A percentile compares a stretch with the other conserved stretches of the same genome.
Evolutionary conservation across 768 basidiomycete genomes (phyloP).

Genomic region (Mrakia blollopis): DNA sequence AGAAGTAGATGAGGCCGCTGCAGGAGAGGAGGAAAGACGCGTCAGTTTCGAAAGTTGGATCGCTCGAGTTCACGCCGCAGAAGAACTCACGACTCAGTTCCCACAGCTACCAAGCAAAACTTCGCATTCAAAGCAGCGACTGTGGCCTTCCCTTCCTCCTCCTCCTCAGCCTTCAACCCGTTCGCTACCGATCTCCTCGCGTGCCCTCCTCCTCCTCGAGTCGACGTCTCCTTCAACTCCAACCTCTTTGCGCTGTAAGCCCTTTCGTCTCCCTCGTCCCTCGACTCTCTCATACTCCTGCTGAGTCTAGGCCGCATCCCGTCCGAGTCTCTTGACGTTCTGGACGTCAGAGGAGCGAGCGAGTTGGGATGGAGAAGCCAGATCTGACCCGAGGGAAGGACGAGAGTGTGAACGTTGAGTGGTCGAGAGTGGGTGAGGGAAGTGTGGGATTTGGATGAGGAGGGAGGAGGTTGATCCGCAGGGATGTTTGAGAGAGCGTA

Average conservation of each 20-base stretch:
- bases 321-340: background rate
- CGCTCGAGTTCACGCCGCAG: background rate
- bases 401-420: conserved; percentile 15
- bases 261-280: conserved; percentile 4
- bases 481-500: background rate
- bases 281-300: background rate
- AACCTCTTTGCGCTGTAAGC: conserved; percentile 23
- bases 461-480: background rate
- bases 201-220: conserved; percentile 3
- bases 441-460: background rate
- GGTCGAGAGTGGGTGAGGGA: conserved; percentile 14
- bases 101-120: conserved; percentile 78
- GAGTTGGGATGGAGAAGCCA: conserved; percentile 8
- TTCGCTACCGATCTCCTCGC: conserved; percentile 3
- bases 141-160: conserved; percentile 30
- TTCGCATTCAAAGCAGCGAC: conserved; percentile 65
- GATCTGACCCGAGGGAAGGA: background rate
- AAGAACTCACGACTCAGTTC: conserved; percentile 59
- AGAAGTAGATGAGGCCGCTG: conserved; percentile 41
- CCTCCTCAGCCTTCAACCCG: conserved; percentile 21
- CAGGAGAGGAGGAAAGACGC: conserved; percentile 40
- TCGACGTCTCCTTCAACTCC: conserved; percentile 27
- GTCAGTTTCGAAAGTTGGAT: background rate
- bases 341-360: background rate
- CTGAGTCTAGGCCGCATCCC: background rate